These are phyloP conservation scores for Botrytis pseudocinerea DNA, from an alignment of 2,329 filamentous ascomycete species.

Conservation along the genomic window DNA sequence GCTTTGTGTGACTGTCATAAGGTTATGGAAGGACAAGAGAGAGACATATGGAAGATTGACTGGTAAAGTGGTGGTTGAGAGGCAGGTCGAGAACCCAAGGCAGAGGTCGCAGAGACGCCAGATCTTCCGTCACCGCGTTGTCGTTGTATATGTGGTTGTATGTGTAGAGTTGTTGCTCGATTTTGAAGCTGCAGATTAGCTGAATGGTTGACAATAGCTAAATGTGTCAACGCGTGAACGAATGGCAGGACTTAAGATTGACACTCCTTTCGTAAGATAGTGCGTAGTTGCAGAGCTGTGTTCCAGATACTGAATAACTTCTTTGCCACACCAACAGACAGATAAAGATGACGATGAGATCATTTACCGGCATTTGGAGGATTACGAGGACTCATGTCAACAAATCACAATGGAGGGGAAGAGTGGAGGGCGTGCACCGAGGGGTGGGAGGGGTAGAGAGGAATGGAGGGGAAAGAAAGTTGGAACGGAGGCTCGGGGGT, in stretches of 20 bases:
- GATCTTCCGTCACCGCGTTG: background rate
- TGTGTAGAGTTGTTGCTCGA: background rate
- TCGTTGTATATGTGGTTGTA: background rate
- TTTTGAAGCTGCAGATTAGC: background rate
- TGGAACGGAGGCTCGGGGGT: background rate
- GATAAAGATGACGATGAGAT: background rate
- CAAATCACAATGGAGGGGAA: background rate
- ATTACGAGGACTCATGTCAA: background rate
- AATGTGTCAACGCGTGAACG: background rate
- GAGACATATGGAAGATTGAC: background rate
- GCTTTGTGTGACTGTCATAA: conserved; percentile 1
- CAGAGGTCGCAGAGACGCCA: background rate
- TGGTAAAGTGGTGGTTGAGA: background rate
- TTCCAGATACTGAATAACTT: background rate
- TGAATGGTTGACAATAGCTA: background rate
- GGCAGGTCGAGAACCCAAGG: background rate
- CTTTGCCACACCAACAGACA: background rate
- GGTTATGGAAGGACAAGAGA: background rate
- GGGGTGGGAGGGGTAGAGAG: background rate
- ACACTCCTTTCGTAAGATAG: background rate
- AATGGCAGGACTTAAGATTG: background rate
- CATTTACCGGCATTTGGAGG: background rate
- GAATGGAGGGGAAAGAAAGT: background rate
- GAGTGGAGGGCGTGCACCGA: too few relatives aligned
- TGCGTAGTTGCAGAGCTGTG: background rate